Conservation (phyloP, 2,329 filamentous ascomycete species). For the Phialophora tarda region DNA sequence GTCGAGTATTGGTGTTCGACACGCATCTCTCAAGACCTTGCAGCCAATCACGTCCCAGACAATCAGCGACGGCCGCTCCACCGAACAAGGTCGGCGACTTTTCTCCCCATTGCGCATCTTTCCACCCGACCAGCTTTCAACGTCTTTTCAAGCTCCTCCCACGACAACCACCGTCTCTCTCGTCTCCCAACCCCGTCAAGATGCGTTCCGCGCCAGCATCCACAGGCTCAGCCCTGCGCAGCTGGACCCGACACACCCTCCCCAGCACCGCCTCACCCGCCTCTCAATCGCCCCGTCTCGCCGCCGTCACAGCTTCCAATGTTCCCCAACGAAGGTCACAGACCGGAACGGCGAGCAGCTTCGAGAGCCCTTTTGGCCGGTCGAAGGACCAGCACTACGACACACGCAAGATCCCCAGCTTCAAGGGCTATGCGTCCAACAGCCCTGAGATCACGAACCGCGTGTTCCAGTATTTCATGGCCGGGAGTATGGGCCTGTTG, state of each 20-base stretch:
- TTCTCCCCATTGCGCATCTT: slow-evolving; percentile 19
- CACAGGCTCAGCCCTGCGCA: slow-evolving; percentile 72
- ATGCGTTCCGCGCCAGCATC: slow-evolving; percentile 74
- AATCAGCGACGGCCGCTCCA: slow-evolving; percentile 17
- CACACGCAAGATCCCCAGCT: slow-evolving; percentile 81
- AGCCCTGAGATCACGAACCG: slow-evolving; percentile 73
- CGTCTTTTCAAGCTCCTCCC: slow-evolving; percentile 25
- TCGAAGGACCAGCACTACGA: slow-evolving; percentile 43
- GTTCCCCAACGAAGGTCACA: slow-evolving; percentile 46
- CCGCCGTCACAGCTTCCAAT: slow-evolving; percentile 47
- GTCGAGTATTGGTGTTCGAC: not conserved
- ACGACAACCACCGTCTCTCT: slow-evolving; percentile 26
- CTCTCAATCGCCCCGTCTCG: slow-evolving; percentile 46
- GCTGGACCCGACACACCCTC: slow-evolving; percentile 55
- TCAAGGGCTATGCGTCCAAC: slow-evolving; percentile 82
- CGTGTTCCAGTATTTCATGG: slow-evolving; percentile 98
- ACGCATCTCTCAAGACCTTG: not conserved
- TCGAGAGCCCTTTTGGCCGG: slow-evolving; percentile 60
- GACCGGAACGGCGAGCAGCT: slow-evolving; percentile 46
- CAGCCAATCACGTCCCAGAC: slow-evolving; percentile 21
- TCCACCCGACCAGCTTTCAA: slow-evolving; percentile 14
- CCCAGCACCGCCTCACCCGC: slow-evolving; percentile 41
- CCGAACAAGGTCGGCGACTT: slow-evolving; percentile 38
- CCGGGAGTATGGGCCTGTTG: slow-evolving; percentile 90
- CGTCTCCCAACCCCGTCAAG: slow-evolving; percentile 42